Evolutionary conservation across 441 rosid genomes (phyloP), one percentile per base, ranked within the genome.

Genomic region (Erodium moschatum): DNA sequence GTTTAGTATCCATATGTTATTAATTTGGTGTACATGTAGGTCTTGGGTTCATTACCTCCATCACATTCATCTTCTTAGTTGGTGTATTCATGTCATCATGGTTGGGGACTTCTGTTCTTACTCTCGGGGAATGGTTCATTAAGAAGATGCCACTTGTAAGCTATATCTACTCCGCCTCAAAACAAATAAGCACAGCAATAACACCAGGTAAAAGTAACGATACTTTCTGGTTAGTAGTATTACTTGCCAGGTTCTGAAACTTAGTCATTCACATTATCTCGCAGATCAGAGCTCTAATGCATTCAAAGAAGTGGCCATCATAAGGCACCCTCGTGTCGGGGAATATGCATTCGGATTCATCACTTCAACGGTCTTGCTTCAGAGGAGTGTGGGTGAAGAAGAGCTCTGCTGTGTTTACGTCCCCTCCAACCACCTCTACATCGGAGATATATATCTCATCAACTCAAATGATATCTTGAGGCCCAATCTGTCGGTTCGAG

Each of bases 71-170:
- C 68, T 74, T 76, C 74, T 24, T 81, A 72, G 81, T 78, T 0
- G 84, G 81, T 20, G 66, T 78, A 54, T 81, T 78, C 77, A 78
- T 81, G 84, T 81, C 84, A 5, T 81, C 84, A 4, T 81, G 84
- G 80, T 70, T 72, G 72, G 78, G 78, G 4, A 64, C 77, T 58
- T 76, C 78, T 20, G 77, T 81, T 64, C 80, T 78, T 24, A 72
- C 77, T 42, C 80, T 81, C 7, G 77, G 84, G 1, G 82, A 81
- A 70, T 76, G 71, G 76, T 78, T 81, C 73, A 81, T 81, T 3
- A 78, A 76, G 77, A 78, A 72, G 63, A 78, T 78, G 84, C 82
- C 80, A 0, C 69, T 81, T 0, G 79, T 81, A 65, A 74, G 82
- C 69, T 78, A 76, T 60, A 81, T 81, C n/a, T 81, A 76, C 61